Percentiles rank a stretch among this genome's conserved stretches.
Conservation (phyloP, 1,284 basidiomycete species). For the Retiboletus flavoniger region DNA sequence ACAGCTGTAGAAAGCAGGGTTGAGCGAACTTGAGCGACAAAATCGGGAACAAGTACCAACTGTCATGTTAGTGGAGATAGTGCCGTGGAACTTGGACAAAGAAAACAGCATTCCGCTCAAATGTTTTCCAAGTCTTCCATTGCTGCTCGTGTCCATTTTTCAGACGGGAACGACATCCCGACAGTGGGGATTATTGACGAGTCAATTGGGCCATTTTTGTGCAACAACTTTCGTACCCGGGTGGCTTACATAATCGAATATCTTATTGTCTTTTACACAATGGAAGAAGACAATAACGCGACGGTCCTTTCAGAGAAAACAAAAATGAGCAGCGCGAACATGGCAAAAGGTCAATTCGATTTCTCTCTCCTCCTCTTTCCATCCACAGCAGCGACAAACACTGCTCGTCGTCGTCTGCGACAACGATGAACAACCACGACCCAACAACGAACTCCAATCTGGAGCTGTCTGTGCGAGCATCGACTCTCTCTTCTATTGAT, state of each 20-base stretch:
- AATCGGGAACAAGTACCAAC: no score
- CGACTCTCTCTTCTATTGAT: conserved; percentile 23
- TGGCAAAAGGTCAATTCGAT: not conserved
- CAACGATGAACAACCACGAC: conserved; percentile 35
- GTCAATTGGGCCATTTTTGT: not conserved
- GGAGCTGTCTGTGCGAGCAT: conserved; percentile 21
- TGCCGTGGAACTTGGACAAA: not conserved
- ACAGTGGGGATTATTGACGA: no score
- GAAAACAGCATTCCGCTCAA: not conserved
- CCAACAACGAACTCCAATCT: conserved; percentile 9
- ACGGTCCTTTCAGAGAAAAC: conserved; percentile 13
- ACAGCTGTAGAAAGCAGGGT: no score
- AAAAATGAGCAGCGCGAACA: conserved; percentile 21
- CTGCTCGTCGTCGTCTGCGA: conserved; percentile 32
- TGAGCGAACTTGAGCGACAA: no score
- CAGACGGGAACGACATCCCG: not conserved
- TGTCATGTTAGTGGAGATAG: no score
- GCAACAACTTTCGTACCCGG: conserved; percentile 20
- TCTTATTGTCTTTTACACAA: conserved; percentile 32
- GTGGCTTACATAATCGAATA: conserved; percentile 20
- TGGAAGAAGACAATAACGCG: conserved; percentile 22
- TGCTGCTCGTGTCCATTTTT: not conserved
- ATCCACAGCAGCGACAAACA: conserved; percentile 6
- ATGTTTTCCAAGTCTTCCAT: not conserved
- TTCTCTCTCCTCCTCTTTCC: conserved; percentile 2